Evolutionary conservation across 2,329 filamentous ascomycete genomes (phyloP).

Genomic region (Tolypocladium ovalisporum): DNA sequence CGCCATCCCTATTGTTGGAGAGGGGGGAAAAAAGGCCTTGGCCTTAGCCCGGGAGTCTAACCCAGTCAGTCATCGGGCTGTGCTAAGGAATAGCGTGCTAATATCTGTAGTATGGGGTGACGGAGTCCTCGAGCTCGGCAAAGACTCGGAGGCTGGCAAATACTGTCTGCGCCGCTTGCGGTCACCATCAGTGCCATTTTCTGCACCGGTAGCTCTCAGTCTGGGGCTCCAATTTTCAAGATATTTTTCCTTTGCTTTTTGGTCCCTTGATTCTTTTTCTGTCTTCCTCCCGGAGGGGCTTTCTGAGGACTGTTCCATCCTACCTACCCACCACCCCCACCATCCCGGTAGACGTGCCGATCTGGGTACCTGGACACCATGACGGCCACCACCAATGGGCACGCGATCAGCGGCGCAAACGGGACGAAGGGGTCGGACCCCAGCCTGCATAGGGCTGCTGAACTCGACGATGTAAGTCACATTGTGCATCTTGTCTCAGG

Average conservation of each 20-base stretch:
- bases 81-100: not conserved
- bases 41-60: not conserved
- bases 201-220: not conserved
- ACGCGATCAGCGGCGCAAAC: conserved; percentile 5
- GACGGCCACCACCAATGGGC: conserved; percentile 10
- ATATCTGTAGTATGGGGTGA: not conserved
- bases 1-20: not conserved
- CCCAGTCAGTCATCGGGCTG: not conserved
- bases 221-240: not conserved
- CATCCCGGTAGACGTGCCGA: not conserved
- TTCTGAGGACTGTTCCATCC: not conserved
- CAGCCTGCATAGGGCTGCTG: conserved; percentile 19
- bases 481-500: not conserved
- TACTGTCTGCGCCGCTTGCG: not conserved
- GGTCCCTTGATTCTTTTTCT: not conserved
- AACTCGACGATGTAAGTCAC: conserved; percentile 18
- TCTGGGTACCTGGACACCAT: conserved; percentile 5
- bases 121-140: not conserved
- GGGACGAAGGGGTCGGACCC: conserved; percentile 11
- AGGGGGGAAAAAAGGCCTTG: not conserved
- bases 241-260: not conserved
- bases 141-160: not conserved
- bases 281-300: not conserved
- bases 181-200: not conserved
- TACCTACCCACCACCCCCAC: not conserved